These are phyloP conservation scores for Nematodospora anomalae DNA, from an alignment of 1,139 yeast genomes.

Conservation along the genomic window DNA sequence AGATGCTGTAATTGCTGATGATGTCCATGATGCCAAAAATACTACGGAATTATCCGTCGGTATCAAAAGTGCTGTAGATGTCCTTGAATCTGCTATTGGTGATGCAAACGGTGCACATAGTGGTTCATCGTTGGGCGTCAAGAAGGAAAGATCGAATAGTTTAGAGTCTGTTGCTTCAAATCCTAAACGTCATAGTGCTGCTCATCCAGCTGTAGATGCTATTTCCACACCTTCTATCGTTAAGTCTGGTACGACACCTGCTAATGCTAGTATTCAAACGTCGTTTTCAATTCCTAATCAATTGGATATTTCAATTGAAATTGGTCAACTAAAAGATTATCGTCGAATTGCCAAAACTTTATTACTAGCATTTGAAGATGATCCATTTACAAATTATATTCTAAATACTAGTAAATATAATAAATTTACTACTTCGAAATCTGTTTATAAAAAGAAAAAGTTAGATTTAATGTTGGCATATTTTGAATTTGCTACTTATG, in stretches of 20 bases:
- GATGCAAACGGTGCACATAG: neutral
- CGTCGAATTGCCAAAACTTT: constrained; percentile 42
- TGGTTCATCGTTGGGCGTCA: neutral
- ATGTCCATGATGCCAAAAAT: too few relatives aligned
- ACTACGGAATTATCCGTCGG: neutral
- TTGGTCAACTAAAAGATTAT: constrained; percentile 34
- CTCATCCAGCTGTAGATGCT: neutral
- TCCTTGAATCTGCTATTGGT: neutral
- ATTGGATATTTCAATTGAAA: constrained; percentile 31
- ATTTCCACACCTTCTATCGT: neutral
- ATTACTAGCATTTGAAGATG: constrained; percentile 37
- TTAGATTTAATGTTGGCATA: constrained; percentile 37
- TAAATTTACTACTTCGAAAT: constrained; percentile 17
- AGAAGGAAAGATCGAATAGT: constrained; percentile 8
- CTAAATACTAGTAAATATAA: constrained; percentile 31
- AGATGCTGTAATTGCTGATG: constrained; percentile 1
- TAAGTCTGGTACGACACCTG: neutral
- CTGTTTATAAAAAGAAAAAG: constrained; percentile 26
- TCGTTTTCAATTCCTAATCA: constrained; percentile 19
- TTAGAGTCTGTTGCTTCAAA: constrained; percentile 5
- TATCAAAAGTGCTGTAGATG: neutral
- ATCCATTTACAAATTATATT: constrained; percentile 43
- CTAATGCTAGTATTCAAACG: constrained; percentile 6
- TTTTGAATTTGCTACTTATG: constrained; percentile 39
- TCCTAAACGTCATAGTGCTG: constrained; percentile 5